Base-by-base conservation (phyloP, 2,329 filamentous ascomycete species). In the Colletotrichum eleusines region DNA sequence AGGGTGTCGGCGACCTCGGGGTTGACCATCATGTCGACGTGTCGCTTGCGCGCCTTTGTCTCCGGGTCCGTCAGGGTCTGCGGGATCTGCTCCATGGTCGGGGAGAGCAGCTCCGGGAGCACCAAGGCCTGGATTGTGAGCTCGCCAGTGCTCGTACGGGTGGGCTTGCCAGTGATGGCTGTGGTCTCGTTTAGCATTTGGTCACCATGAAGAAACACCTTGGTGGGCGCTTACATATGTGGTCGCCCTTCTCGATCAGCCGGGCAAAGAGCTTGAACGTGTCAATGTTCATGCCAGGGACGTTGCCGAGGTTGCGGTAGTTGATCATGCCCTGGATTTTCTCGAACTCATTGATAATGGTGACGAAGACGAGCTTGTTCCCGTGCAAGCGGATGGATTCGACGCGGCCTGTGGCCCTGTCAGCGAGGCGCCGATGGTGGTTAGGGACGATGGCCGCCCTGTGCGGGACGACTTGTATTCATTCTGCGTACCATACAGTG, bases 11-110 rank as follows among this genome's bases (percentile, higher is more conserved):
- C 84, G 2, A 90, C 87, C 48, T 87, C 83, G 42, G 85, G 86
- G 79, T 95, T 93, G 67, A 95, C 91, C 38, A 98, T 87, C 80
- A 97, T 89, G 80, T 98, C 94, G 48, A 97, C 87, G 82, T 98
- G 95, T 28, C 94, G 93, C 74, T 92, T 90, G 73, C 92, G 89
- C 48, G 92, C 90, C 74, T 90, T 90, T 44, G 89, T 92, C 79
- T 95, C 92, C 51, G 89, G 86, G 77, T 94, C 90, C 58, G 87
- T 86, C 58, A 97, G 84, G 66, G 87, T 87, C 42, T 90, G 85
- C 0, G 96, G 96, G 18, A 97, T 86, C 74, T 92, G 90, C 74
- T 95, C 92, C 71, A 98, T 85, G 74, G 92, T 91, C 1, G 95
- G 95, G 18, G 94, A 89, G 55, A 97, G 82, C 14, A 97, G 84